Evolutionary conservation across 306 rosid species (phyloP).

Genomic region (Parietaria judaica): DNA sequence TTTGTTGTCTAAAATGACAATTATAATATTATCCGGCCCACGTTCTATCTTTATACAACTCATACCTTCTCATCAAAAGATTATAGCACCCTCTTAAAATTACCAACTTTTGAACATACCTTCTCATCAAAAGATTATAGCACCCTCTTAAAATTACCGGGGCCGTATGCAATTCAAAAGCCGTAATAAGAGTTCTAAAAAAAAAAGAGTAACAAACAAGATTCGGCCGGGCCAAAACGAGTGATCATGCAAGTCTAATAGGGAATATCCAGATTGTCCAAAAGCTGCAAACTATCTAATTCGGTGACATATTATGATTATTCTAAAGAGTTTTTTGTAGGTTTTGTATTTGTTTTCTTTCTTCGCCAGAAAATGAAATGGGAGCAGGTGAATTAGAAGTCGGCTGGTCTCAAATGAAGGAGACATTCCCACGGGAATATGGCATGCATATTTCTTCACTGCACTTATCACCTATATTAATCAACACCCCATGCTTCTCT

Average conservation of each 20-base stretch:
- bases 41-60: too few species aligned
- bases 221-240: neutral
- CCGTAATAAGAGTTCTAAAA: neutral
- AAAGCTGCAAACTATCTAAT: neutral
- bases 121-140: too few species aligned
- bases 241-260: neutral
- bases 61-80: too few species aligned
- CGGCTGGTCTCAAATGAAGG: constrained; percentile 38
- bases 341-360: neutral
- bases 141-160: too few species aligned
- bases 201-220: neutral
- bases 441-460: constrained; percentile 3
- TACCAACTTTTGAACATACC: too few species aligned
- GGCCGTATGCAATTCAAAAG: neutral
- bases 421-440: constrained; percentile 42
- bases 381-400: constrained; percentile 43
- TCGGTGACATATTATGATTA: neutral
- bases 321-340: neutral
- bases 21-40: too few species aligned
- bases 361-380: neutral
- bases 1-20: too few species aligned
- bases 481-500: constrained; percentile 10
- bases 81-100: too few species aligned
- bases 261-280: neutral
- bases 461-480: neutral